phyloP scores from a whole-genome alignment of 2,329 filamentous ascomycete genomes.

The Neonectria neomacrospora region DNA sequence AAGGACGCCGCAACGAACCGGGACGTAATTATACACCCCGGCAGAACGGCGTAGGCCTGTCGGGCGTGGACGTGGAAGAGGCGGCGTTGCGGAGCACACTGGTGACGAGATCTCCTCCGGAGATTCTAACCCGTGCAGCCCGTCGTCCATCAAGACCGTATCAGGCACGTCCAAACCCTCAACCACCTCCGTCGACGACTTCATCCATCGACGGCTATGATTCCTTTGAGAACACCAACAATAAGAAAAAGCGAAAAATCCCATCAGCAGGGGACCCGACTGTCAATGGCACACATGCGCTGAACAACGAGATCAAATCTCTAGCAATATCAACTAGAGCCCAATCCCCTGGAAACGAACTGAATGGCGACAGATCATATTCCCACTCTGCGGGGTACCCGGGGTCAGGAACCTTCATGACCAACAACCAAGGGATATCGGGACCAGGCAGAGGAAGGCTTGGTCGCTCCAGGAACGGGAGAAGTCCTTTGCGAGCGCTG shows the following conservation, averaged over 20 bases:
- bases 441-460: slow-evolving; percentile 87
- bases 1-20: slow-evolving; percentile 39
- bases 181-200: slow-evolving; percentile 73
- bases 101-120: slow-evolving; percentile 59
- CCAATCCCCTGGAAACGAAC: slow-evolving; percentile 46
- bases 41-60: slow-evolving; percentile 57
- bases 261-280: slow-evolving; percentile 82
- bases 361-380: slow-evolving; percentile 40
- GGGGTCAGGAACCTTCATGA: slow-evolving; percentile 62
- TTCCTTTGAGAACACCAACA: slow-evolving; percentile 97
- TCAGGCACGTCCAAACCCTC: slow-evolving; percentile 57
- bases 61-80: slow-evolving; percentile 72
- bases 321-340: slow-evolving; percentile 40
- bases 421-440: slow-evolving; percentile 72
- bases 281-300: slow-evolving; percentile 54
- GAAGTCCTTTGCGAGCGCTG: slow-evolving; percentile 70
- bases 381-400: slow-evolving; percentile 42
- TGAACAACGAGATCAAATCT: slow-evolving; percentile 56
- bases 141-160: slow-evolving; percentile 58
- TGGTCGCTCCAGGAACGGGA: slow-evolving; percentile 71
- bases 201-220: slow-evolving; percentile 90
- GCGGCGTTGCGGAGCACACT: slow-evolving; percentile 51
- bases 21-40: slow-evolving; percentile 42
- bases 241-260: slow-evolving; percentile 99
- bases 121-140: slow-evolving; percentile 56